Evolutionary conservation across 1,284 basidiomycete species (phyloP).

Genomic region (Athelia sp.): DNA sequence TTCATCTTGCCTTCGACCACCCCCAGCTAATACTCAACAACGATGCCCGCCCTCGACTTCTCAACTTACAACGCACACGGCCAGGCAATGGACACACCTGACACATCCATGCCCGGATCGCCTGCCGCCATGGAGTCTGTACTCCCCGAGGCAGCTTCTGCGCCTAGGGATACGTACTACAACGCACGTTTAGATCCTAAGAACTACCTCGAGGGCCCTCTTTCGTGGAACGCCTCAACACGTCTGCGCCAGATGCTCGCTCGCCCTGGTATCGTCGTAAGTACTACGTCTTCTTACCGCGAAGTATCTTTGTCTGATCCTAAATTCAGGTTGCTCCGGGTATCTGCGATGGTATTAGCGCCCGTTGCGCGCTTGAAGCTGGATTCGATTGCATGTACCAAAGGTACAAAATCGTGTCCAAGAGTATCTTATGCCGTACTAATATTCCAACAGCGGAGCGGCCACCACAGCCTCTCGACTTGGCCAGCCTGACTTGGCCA

Average conservation of each 20-base stretch:
- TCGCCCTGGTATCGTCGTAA: conserved; percentile 48
- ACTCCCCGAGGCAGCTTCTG: too few relatives aligned
- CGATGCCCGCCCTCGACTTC: too few relatives aligned
- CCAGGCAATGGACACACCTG: too few relatives aligned
- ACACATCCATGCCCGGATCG: too few relatives aligned
- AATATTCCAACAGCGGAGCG: conserved; percentile 35
- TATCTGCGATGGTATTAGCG: conserved; percentile 60
- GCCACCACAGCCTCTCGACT: conserved; percentile 66
- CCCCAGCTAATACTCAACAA: too few relatives aligned
- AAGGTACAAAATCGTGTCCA: conserved; percentile 77
- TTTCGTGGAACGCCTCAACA: conserved; percentile 45
- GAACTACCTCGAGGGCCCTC: conserved; percentile 44
- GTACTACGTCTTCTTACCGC: conserved; percentile 9
- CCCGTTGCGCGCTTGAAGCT: conserved; percentile 53
- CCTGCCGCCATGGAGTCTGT: too few relatives aligned
- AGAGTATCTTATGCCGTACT: conserved; percentile 67
- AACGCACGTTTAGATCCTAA: conserved; percentile 45
- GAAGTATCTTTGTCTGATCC: neutral
- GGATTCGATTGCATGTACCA: conserved; percentile 58
- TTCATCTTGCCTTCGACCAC: too few relatives aligned
- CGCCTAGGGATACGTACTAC: conserved; percentile 24
- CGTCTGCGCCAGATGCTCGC: conserved; percentile 51
- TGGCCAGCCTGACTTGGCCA: conserved; percentile 75
- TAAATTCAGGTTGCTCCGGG: conserved; percentile 44
- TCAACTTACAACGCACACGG: too few relatives aligned